Evolutionary conservation across 768 basidiomycete genomes (phyloP).

Genomic region (Wakefieldia striispora): DNA sequence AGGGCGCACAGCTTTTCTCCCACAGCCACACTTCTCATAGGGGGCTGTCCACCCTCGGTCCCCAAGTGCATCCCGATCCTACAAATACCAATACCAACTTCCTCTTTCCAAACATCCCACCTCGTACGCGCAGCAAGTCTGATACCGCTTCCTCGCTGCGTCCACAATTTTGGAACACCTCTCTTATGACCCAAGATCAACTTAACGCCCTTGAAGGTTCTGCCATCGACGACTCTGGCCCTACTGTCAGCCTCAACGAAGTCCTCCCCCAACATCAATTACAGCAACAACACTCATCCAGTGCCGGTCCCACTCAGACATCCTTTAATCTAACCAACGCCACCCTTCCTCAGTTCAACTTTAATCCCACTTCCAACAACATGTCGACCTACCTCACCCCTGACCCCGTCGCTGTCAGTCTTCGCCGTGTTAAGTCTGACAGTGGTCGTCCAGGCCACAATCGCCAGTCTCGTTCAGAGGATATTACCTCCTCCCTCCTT

Average conservation of each 20-base stretch:
- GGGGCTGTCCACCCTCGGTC: slow-evolving; percentile 35
- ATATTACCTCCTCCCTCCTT: slow-evolving; percentile 38
- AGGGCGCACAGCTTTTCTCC: slow-evolving; percentile 28
- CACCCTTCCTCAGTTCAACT: slow-evolving; percentile 34
- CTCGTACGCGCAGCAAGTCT: slow-evolving; percentile 56
- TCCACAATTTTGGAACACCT: slow-evolving; percentile 50
- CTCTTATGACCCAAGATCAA: slow-evolving; percentile 38
- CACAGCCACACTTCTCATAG: slow-evolving; percentile 37
- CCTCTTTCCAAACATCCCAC: slow-evolving; percentile 37
- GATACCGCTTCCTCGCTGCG: slow-evolving; percentile 52
- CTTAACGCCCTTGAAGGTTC: slow-evolving; percentile 34
- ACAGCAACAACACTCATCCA: slow-evolving; percentile 27
- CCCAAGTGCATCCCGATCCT: slow-evolving; percentile 33
- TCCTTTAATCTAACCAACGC: slow-evolving; percentile 29
- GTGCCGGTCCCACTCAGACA: slow-evolving; percentile 21
- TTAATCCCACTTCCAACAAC: slow-evolving; percentile 31
- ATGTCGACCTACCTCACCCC: slow-evolving; percentile 41
- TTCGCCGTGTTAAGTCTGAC: slow-evolving; percentile 56
- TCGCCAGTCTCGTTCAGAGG: slow-evolving; percentile 62
- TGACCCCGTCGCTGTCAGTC: slow-evolving; percentile 25
- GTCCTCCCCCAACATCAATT: slow-evolving; percentile 21
- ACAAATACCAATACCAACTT: slow-evolving; percentile 39
- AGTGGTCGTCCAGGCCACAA: slow-evolving; percentile 40
- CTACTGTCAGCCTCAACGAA: slow-evolving; percentile 30
- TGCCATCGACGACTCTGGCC: slow-evolving; percentile 38